Conservation (phyloP, 2,329 filamentous ascomycete species). For the Fusarium hostae region DNA sequence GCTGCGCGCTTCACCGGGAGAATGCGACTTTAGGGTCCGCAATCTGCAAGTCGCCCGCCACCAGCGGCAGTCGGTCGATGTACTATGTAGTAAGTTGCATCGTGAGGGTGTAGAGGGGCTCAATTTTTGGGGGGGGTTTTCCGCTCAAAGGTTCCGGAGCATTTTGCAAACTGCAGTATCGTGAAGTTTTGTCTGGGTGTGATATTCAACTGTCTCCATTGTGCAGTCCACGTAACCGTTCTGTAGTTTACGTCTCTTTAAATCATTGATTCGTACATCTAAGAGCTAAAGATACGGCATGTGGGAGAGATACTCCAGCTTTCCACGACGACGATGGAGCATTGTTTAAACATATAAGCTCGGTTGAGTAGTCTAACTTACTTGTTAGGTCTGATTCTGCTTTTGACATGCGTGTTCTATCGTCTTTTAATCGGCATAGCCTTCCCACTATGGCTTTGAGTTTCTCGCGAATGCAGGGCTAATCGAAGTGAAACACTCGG, state of each 20-base stretch:
- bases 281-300: background rate
- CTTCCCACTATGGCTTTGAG: constrained; percentile 3
- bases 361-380: background rate
- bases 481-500: constrained; percentile 1
- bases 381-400: background rate
- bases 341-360: background rate
- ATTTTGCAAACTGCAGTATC: background rate
- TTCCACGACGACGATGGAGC: background rate
- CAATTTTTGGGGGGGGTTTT: background rate
- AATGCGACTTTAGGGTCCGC: constrained; percentile 32
- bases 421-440: constrained; percentile 19
- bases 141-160: background rate
- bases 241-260: background rate
- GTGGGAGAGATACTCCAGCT: background rate
- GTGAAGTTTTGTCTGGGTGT: background rate
- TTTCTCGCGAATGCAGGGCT: constrained; percentile 17
- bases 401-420: constrained; percentile 5
- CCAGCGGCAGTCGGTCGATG: constrained; percentile 20
- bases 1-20: constrained; percentile 9
- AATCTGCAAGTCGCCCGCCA: constrained; percentile 38
- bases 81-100: background rate
- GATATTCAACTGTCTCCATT: background rate
- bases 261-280: background rate
- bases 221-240: background rate
- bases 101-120: constrained; percentile 20